Evolutionary conservation across 2,329 filamentous ascomycete genomes (phyloP).

Genomic region (Epichloe gansuensis): DNA sequence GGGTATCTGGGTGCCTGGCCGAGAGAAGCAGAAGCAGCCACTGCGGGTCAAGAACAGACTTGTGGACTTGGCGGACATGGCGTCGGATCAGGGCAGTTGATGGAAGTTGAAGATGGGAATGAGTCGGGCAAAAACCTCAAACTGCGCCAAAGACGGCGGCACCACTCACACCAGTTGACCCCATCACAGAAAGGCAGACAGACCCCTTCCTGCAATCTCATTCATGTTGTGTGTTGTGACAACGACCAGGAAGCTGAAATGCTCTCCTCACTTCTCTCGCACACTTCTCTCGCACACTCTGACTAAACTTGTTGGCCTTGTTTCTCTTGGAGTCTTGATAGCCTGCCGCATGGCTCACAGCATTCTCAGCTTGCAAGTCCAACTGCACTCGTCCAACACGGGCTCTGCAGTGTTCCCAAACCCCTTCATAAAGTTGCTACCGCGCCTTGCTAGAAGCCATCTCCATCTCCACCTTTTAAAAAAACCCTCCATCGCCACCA

Average conservation of each 20-base stretch:
- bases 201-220: background rate
- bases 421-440: background rate
- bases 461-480: conserved; percentile 1
- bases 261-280: background rate
- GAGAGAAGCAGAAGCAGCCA: background rate
- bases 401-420: background rate
- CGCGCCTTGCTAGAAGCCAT: background rate
- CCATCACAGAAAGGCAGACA: conserved; percentile 1
- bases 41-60: background rate
- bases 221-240: background rate
- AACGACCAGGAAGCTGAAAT: background rate
- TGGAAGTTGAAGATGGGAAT: conserved; percentile 1
- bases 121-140: background rate
- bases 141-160: background rate
- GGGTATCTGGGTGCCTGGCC: background rate
- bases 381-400: background rate
- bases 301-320: background rate
- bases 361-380: background rate
- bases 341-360: background rate
- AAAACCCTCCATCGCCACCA: conserved; percentile 1
- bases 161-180: background rate
- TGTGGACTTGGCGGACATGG: background rate
- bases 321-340: background rate
- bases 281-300: background rate
- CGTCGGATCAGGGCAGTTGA: background rate